A percentile compares a stretch with the other conserved stretches of the same genome.
These are phyloP conservation scores for Dictyophora rubrovolvata DNA, from an alignment of 768 basidiomycete species.

Conservation along the genomic window DNA sequence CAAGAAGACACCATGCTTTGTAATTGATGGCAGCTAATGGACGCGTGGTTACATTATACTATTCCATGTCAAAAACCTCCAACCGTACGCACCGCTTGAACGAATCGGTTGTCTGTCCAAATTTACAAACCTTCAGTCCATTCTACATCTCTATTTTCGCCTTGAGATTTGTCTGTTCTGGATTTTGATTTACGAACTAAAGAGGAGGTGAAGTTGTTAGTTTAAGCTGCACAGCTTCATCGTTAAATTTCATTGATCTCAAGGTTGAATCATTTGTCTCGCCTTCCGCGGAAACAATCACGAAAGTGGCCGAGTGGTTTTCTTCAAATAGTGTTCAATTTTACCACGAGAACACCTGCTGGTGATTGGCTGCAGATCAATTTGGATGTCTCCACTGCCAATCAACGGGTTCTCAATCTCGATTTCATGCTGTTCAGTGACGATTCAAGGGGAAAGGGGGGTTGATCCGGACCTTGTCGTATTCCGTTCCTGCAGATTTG, in stretches of 20 bases:
- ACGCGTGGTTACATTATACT: no score
- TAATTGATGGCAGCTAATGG: no score
- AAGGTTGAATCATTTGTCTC: slow-evolving; percentile 22
- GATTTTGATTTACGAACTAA: no score
- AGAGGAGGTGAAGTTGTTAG: slow-evolving; percentile 19
- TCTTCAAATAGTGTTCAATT: slow-evolving; percentile 16
- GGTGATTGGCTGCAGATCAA: slow-evolving; percentile 23
- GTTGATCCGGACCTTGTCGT: slow-evolving; percentile 20
- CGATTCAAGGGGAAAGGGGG: slow-evolving; percentile 13
- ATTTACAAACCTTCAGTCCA: no score
- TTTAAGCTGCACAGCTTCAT: not conserved
- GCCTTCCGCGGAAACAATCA: slow-evolving; percentile 16
- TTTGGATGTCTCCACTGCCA: slow-evolving; percentile 20
- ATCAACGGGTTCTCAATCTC: slow-evolving; percentile 20
- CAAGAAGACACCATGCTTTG: no score
- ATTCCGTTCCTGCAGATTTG: slow-evolving; percentile 20
- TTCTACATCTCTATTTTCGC: no score
- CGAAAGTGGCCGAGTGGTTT: slow-evolving; percentile 19
- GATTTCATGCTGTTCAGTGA: slow-evolving; percentile 19
- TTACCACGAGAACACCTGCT: slow-evolving; percentile 13
- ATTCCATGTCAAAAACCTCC: no score
- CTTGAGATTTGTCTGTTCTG: no score
- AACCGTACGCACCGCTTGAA: no score
- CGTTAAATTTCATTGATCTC: slow-evolving; percentile 5
- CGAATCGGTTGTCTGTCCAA: no score